Base-by-base conservation (phyloP, 495 filamentous ascomycete species). In the Penicillium ucsense region DNA sequence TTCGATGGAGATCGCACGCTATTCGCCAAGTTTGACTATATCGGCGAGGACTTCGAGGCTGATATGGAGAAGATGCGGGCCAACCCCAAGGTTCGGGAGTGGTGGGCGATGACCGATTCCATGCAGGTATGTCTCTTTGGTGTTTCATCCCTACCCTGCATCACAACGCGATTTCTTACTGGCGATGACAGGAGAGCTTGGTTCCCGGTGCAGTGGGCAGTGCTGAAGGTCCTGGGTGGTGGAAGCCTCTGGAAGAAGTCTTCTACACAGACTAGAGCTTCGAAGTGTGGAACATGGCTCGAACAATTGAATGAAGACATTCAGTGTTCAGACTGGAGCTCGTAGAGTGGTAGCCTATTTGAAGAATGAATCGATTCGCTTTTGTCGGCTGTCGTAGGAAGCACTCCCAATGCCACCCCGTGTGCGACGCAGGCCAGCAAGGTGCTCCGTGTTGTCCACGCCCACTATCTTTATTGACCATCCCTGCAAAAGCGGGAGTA, bases 91-190 rank as follows among this genome's bases (percentile, higher is more conserved):
- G 81, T 88, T 12, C 73, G 78, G 37, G 81, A 86, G 60, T 89
- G 84, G 85, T 89, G 85, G 84, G 68, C 68, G 31, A 81, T 89
- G 77, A 88, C 85, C 20, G 84, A 89, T 65, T 66, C 69, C 10
- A 83, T 81, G 68, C 85, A 89, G 65, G 77, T 68, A 56, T 72
- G 64, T 20, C 20, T 20, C 20, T 20, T 20, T 20, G 20, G 20
- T 20, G 20, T 20, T 20, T 20, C 20, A 20, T 20, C 20, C 1
- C 20, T 20, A 20, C 20, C 20, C 20, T 20, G 20, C 20, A 20
- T 20, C 20, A 20, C 20, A 20, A 20, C 2, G 20, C 20, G 20
- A 20, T 20, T 20, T 1, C 20, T 20, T 1, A 20, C 20, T 20
- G 20, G 20, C 20, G 20, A 20, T 20, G 9, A 6, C 39, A 67